phyloP scores from a whole-genome alignment of 2,329 filamentous ascomycete genomes.

The Ascochyta lentis region DNA sequence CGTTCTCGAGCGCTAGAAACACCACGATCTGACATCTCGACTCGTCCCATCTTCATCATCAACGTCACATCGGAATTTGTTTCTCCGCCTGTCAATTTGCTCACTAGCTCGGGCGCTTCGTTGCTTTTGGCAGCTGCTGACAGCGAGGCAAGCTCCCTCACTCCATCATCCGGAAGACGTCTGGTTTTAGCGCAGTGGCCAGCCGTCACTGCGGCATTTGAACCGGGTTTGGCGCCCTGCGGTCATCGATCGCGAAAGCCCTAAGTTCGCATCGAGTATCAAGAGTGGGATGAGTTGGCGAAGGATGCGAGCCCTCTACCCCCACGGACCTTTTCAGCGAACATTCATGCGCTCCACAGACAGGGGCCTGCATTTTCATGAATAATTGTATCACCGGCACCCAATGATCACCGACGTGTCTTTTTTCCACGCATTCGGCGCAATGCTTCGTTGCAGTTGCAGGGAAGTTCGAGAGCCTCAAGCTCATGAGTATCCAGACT shows the following conservation, averaged over 20 bases:
- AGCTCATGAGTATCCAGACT: background rate
- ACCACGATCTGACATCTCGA: background rate
- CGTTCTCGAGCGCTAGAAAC: conserved; percentile 1
- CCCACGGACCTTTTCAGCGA: conserved; percentile 31
- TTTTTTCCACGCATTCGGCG: conserved; percentile 4
- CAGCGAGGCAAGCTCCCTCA: conserved; percentile 2
- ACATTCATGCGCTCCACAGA: conserved; percentile 22
- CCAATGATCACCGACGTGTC: conserved; percentile 16
- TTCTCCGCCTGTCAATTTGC: background rate
- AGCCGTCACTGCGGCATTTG: conserved; percentile 25
- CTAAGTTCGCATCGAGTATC: conserved; percentile 18
- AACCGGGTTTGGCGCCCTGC: conserved; percentile 7
- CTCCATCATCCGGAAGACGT: conserved; percentile 11
- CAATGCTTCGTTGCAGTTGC: conserved; percentile 4
- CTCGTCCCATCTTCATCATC: background rate
- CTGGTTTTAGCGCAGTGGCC: conserved; percentile 9
- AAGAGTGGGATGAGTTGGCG: conserved; percentile 19
- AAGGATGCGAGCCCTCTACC: conserved; percentile 23
- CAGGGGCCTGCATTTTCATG: conserved; percentile 30
- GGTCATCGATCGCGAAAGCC: conserved; percentile 19
- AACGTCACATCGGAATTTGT: conserved; percentile 2
- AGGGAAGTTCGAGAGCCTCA: conserved; percentile 28
- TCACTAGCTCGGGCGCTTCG: conserved; percentile 9
- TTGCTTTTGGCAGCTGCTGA: conserved; percentile 27
- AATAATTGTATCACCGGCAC: conserved; percentile 43